Conservation (phyloP, 2,329 filamentous ascomycete species). For the Sclerotiophoma versabilis region DNA sequence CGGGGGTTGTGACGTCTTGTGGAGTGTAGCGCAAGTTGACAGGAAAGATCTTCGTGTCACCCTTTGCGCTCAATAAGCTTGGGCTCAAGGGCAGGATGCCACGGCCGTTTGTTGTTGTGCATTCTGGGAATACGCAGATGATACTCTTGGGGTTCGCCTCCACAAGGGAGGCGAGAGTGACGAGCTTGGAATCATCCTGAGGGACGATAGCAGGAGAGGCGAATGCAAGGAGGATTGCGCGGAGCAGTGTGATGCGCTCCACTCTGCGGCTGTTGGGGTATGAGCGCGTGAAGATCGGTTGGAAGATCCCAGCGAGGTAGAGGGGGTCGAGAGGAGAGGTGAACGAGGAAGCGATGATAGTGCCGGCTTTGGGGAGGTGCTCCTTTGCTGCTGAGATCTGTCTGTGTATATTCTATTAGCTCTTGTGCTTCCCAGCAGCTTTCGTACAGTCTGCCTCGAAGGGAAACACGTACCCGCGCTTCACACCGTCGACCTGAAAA, state of each 20-base stretch:
- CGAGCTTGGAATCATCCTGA: slow-evolving; percentile 42
- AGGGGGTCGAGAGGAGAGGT: slow-evolving; percentile 92
- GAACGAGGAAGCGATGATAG: slow-evolving; percentile 87
- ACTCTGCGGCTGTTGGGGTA: slow-evolving; percentile 79
- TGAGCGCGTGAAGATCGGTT: slow-evolving; percentile 89
- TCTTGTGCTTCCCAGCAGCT: background rate
- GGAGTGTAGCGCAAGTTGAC: slow-evolving; percentile 89
- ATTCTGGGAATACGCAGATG: slow-evolving; percentile 90
- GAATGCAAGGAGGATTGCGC: slow-evolving; percentile 78
- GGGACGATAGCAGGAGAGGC: slow-evolving; percentile 58
- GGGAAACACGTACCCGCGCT: slow-evolving; percentile 70
- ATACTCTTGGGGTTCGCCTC: slow-evolving; percentile 74
- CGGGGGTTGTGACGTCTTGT: slow-evolving; percentile 86
- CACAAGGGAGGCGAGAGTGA: slow-evolving; percentile 60
- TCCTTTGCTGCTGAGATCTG: slow-evolving; percentile 44
- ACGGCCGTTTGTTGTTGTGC: slow-evolving; percentile 90
- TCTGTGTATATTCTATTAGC: slow-evolving; percentile 15
- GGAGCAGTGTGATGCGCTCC: slow-evolving; percentile 76
- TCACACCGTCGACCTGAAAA: slow-evolving; percentile 96
- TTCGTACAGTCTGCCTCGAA: background rate
- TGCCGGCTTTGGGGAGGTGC: slow-evolving; percentile 78
- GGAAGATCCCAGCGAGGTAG: slow-evolving; percentile 94
- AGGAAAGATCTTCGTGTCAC: slow-evolving; percentile 81
- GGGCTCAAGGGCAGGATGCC: slow-evolving; percentile 86
- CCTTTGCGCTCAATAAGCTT: slow-evolving; percentile 71